Conservation (phyloP, 192 early-diverging fungal genomes). For the Mortierella alpina region DNA sequence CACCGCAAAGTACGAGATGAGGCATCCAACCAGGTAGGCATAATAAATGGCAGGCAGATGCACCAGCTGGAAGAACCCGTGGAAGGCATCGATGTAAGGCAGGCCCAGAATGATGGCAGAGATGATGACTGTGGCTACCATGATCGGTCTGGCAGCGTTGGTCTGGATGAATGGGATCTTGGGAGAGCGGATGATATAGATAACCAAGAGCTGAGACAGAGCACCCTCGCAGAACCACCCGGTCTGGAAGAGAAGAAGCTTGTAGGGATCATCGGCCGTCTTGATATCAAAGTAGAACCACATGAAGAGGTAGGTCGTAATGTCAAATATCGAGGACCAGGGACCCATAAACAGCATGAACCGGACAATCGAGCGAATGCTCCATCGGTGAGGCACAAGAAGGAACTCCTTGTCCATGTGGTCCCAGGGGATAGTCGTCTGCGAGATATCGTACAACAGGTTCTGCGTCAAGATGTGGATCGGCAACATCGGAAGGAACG, state of each 20-base stretch:
- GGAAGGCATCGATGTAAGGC: slow-evolving; percentile 48
- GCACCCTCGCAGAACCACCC: slow-evolving; percentile 62
- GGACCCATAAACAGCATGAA: slow-evolving; percentile 67
- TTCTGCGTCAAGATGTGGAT: slow-evolving; percentile 61
- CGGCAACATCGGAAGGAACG: slow-evolving; percentile 62
- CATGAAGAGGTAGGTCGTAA: slow-evolving; percentile 55
- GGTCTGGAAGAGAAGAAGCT: slow-evolving; percentile 41
- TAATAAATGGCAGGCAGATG: slow-evolving; percentile 44
- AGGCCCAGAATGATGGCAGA: slow-evolving; percentile 31
- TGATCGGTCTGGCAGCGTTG: slow-evolving; percentile 33
- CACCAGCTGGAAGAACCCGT: slow-evolving; percentile 33
- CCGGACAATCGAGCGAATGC: slow-evolving; percentile 48
- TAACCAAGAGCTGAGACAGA: slow-evolving; percentile 57
- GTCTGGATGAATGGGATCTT: slow-evolving; percentile 62
- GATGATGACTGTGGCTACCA: slow-evolving; percentile 23
- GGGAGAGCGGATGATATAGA: slow-evolving; percentile 60
- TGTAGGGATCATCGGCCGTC: slow-evolving; percentile 8
- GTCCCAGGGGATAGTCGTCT: slow-evolving; percentile 63
- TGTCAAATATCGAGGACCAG: slow-evolving; percentile 59
- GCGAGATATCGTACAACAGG: slow-evolving; percentile 64
- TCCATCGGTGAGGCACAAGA: slow-evolving; percentile 56
- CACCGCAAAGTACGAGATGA: slow-evolving; percentile 41
- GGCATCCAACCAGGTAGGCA: slow-evolving; percentile 32
- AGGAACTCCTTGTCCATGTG: slow-evolving; percentile 61
- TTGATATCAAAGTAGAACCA: slow-evolving; percentile 54